Conservation (phyloP, 78 protist species). For the Acrasis kona region DNA sequence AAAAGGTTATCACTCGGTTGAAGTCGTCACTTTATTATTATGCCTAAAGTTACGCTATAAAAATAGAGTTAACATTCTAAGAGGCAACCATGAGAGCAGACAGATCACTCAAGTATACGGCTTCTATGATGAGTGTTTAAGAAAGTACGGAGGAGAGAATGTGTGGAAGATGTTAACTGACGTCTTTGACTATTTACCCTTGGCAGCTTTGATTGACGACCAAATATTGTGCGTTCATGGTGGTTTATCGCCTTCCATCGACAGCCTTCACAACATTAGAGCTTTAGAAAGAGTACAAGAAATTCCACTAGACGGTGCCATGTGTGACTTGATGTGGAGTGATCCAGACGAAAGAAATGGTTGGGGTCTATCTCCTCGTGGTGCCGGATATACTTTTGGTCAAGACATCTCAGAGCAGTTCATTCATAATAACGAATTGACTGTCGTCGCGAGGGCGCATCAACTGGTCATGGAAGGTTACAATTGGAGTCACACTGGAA, state of each 20-base stretch:
- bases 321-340: constrained; percentile 87
- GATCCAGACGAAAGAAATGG: constrained; percentile 81
- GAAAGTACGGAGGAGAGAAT: constrained; percentile 76
- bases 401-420: constrained; percentile 74
- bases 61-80: constrained; percentile 86
- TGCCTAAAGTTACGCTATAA: constrained; percentile 94
- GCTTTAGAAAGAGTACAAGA: constrained; percentile 76
- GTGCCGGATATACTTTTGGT: constrained; percentile 96
- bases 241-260: constrained; percentile 85
- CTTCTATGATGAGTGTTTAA: constrained; percentile 89
- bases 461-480: no score
- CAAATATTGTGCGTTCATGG: constrained; percentile 93
- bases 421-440: constrained; percentile 74
- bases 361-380: constrained; percentile 92
- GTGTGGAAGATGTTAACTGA: constrained; percentile 89
- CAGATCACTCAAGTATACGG: constrained; percentile 69
- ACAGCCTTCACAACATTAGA: constrained; percentile 68
- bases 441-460: constrained; percentile 81
- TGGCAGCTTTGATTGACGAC: constrained; percentile 76
- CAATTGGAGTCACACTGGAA: neutral
- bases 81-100: no score
- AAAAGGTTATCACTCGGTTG: constrained; percentile 91
- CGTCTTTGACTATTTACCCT: constrained; percentile 78
- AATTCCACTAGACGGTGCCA: constrained; percentile 75
- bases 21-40: constrained; percentile 90